Conservation (phyloP, 768 basidiomycete species). For the Pisolithus sp. region DNA sequence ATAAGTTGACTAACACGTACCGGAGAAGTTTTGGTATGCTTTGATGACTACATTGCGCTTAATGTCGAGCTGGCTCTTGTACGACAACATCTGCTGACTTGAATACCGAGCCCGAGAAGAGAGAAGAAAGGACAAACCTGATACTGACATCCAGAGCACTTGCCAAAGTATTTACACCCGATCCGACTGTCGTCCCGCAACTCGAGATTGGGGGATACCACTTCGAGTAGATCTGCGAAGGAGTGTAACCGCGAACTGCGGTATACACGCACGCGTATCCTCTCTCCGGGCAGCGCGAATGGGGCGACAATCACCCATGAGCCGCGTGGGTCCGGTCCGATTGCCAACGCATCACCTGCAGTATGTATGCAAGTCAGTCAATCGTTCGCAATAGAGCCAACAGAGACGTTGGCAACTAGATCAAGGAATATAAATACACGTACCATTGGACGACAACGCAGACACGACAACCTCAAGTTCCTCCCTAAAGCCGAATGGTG, state of each 20-base stretch:
- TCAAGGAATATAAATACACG: constrained; percentile 6
- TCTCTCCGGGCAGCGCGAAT: constrained; percentile 80
- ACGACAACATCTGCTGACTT: constrained; percentile 70
- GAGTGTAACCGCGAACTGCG: constrained; percentile 67
- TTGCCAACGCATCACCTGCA: constrained; percentile 63
- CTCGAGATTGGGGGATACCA: constrained; percentile 55
- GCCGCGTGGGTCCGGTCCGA: constrained; percentile 38
- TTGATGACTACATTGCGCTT: constrained; percentile 84
- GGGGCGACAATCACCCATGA: constrained; percentile 84
- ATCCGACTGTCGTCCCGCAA: constrained; percentile 62
- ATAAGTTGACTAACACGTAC: not conserved
- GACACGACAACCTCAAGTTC: constrained; percentile 64
- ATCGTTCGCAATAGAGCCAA: no score
- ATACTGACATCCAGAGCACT: constrained; percentile 91
- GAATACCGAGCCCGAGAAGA: not conserved
- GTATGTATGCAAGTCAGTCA: no score
- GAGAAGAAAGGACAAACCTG: constrained; percentile 45
- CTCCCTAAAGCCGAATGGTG: constrained; percentile 54
- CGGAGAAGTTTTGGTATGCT: constrained; percentile 74
- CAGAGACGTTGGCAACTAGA: no score
- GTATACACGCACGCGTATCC: constrained; percentile 65
- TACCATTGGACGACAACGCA: constrained; percentile 58
- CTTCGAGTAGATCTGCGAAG: constrained; percentile 64
- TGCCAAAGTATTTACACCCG: constrained; percentile 81
- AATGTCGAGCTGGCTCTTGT: constrained; percentile 76